Base-by-base conservation (phyloP, 179 eudicot species). In the Spergularia azorica region DNA sequence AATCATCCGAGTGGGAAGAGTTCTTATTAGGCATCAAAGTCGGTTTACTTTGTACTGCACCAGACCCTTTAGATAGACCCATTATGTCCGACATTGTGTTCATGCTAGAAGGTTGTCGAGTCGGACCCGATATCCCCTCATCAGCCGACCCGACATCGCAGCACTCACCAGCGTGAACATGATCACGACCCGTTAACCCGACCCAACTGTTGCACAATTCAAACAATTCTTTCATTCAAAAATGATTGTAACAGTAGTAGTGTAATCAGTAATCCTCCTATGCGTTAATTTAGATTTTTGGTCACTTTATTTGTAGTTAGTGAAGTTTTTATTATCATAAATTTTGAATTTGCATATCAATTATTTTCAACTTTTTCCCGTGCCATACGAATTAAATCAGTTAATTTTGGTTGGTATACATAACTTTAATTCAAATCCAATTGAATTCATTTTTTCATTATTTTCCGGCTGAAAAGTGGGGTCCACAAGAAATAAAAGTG, bases 1-100 rank as follows among this genome's bases (percentile, higher is more conserved):
- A 90, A 70, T 90, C 94, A 36, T 85, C 94, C 0, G 92, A 90
- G 56, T 90, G 94, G 94, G 94, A 90, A 67, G 94, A 90, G 85
- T 90, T 87, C 61, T 84, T 90, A 83, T 78, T 90, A n/a, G 94
- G 90, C 15, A 83, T 90, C 46, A 90, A 90, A 79, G 92, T 88
- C 0, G 94, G 89, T 0, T 75, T 90, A 71, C 87, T 90, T 3
- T 90, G 94, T 82, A 90, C 94, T 41, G 83, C 89, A 9, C 83
- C 89, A 0, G 92, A 88, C 75, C 90, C 94, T 1, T 16, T 70
- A 6, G 94, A 90, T 36, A 81, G 94, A 75, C 94, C 94, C 50
- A 73, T 81, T 1, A 90, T 88, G 94, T 77, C 86, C 11, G 94
- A 90, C 70, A 76, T 88, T 26, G 90, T 90, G 32, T 90, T 90